These are phyloP conservation scores for Craterostigma plantagineum DNA, from an alignment of 257 asterid species.

Conservation along the genomic window DNA sequence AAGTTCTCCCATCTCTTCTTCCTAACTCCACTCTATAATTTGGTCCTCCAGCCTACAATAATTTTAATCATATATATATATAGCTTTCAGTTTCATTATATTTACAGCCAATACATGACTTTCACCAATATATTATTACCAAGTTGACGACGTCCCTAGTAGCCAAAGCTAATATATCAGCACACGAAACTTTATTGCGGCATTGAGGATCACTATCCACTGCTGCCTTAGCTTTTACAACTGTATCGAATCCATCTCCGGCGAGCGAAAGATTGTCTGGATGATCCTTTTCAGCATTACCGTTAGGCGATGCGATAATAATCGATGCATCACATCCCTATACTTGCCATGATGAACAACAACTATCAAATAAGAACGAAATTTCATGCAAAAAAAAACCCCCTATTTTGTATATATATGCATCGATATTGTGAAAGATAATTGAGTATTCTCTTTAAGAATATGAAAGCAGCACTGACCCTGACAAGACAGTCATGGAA, in stretches of 20 bases:
- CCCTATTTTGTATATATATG: background rate
- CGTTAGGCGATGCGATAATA: conserved; percentile 24
- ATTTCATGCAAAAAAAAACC: too few species aligned
- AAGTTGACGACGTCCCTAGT: conserved; percentile 59
- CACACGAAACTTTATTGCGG: conserved; percentile 61
- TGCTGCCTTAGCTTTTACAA: conserved; percentile 57
- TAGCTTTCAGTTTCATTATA: too few species aligned
- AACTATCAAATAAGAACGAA: background rate
- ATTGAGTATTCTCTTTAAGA: too few species aligned
- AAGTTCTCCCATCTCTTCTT: conserved; percentile 54
- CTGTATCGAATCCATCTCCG: conserved; percentile 87
- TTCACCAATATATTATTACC: too few species aligned
- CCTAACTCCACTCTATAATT: conserved; percentile 57
- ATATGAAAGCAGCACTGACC: too few species aligned
- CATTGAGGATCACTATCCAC: conserved; percentile 53
- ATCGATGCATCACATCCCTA: conserved; percentile 80
- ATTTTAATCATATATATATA: background rate
- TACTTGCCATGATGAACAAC: background rate
- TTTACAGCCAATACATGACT: too few species aligned
- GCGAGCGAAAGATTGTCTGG: conserved; percentile 77
- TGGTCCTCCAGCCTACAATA: conserved; percentile 68
- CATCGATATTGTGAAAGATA: too few species aligned
- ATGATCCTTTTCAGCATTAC: conserved; percentile 66
- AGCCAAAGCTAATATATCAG: conserved; percentile 73
- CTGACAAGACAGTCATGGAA: conserved; percentile 74